A percentile compares a stretch with the other conserved stretches of the same genome.
Evolutionary conservation across 2,329 filamentous ascomycete genomes (phyloP).

Genomic region (Arachnopeziza araneosa): DNA sequence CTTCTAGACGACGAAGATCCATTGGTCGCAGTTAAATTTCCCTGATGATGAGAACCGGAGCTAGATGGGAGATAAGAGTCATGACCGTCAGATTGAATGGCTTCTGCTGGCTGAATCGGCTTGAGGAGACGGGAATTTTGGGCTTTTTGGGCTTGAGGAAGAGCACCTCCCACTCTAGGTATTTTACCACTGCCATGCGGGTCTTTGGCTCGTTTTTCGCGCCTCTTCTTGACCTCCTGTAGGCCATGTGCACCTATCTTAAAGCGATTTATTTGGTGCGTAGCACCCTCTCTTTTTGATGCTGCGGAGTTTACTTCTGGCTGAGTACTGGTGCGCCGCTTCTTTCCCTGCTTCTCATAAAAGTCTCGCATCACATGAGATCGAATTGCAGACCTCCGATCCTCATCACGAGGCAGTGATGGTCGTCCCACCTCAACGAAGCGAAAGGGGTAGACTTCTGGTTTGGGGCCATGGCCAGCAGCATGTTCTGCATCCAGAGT

Average conservation of each 20-base stretch:
- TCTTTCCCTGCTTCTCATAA: conserved; percentile 6
- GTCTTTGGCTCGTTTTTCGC: neutral
- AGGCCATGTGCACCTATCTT: conserved; percentile 9
- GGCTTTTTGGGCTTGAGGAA: neutral
- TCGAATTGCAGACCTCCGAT: conserved; percentile 7
- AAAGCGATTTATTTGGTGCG: conserved; percentile 10
- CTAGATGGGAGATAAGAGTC: neutral
- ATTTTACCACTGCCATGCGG: neutral
- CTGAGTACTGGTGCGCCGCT: neutral
- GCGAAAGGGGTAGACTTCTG: conserved; percentile 7
- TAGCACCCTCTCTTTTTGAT: conserved; percentile 3
- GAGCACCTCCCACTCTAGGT: neutral
- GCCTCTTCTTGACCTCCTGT: conserved; percentile 9
- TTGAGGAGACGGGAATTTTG: neutral
- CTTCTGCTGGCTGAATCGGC: neutral
- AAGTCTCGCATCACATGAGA: conserved; percentile 14
- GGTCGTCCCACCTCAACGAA: conserved; percentile 13
- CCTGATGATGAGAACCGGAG: neutral
- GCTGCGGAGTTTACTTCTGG: conserved; percentile 5
- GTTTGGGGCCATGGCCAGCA: neutral
- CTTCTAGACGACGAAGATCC: neutral
- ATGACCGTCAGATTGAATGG: neutral
- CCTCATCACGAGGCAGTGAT: conserved; percentile 5
- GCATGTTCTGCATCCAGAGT: neutral
- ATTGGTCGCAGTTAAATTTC: neutral